Base-by-base conservation (phyloP, 139 green algal species). In the Auxenochlorella pyrenoidosa region DNA sequence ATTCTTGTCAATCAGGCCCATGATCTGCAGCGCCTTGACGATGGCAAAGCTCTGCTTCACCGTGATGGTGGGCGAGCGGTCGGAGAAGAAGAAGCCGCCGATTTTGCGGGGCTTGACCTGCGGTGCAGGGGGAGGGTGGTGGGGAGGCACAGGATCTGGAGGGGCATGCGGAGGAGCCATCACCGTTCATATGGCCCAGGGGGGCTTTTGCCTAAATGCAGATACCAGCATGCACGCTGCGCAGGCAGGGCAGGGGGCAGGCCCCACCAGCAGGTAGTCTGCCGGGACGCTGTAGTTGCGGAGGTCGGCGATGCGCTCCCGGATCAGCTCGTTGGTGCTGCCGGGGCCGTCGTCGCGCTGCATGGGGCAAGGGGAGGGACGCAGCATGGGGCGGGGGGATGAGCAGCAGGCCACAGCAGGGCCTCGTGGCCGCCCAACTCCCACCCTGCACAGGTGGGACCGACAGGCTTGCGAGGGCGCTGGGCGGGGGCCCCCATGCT, bases 191-290 rank as follows among this genome's bases (percentile, higher is more conserved):
- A n/a, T n/a, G n/a, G n/a, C n/a, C n/a, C n/a, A n/a, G n/a, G n/a
- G n/a, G n/a, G n/a, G n/a, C n/a, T n/a, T n/a, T n/a, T n/a, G n/a
- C n/a, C n/a, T n/a, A n/a, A n/a, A n/a, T n/a, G n/a, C n/a, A n/a
- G 47, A 58, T 6, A 58, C 47, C 47, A 58, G 47, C n/a, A n/a
- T n/a, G n/a, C n/a, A n/a, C n/a, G n/a, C n/a, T n/a, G n/a, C n/a
- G n/a, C n/a, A n/a, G n/a, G n/a, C n/a, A n/a, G n/a, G n/a, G n/a
- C n/a, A n/a, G n/a, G n/a, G n/a, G n/a, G n/a, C n/a, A n/a, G n/a
- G n/a, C n/a, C n/a, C n/a, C 59, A 85, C 80, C 63, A 59, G 15
- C 60, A 85, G 72, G 40, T 77, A 77, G 63, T 85, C 80, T 30
- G 80, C 30, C 18, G 80, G 80, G 21, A 85, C 36, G 59, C 41